Conservation (phyloP, 768 basidiomycete species). For the Psilocybe cubensis region DNA sequence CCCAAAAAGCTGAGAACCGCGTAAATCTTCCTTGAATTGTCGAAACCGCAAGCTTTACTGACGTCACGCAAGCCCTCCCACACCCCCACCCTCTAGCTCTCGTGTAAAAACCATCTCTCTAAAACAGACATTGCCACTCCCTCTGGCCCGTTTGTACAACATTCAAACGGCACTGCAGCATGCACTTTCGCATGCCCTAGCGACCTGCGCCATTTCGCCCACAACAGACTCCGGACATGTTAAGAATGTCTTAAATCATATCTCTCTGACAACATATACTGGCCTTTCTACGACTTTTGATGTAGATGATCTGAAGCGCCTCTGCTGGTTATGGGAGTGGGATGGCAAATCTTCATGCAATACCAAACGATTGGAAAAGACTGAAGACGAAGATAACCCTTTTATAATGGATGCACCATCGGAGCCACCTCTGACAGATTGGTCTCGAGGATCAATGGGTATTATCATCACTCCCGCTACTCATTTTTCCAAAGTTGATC, state of each 20-base stretch:
- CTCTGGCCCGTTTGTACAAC: constrained; percentile 62
- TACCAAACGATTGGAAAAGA: not conserved
- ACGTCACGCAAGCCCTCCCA: constrained; percentile 48
- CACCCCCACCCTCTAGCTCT: constrained; percentile 55
- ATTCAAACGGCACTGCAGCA: constrained; percentile 77
- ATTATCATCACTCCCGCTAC: constrained; percentile 73
- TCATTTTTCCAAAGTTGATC: constrained; percentile 67
- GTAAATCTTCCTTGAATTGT: constrained; percentile 37
- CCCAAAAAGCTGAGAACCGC: constrained; percentile 70
- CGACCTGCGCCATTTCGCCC: constrained; percentile 80
- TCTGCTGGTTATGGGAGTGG: constrained; percentile 95
- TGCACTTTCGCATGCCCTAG: constrained; percentile 84
- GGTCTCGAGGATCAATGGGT: constrained; percentile 83
- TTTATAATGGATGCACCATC: constrained; percentile 48
- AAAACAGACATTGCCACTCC: constrained; percentile 47
- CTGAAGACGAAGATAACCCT: constrained; percentile 70
- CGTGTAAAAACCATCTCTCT: constrained; percentile 30
- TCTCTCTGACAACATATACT: constrained; percentile 69
- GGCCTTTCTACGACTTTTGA: constrained; percentile 68
- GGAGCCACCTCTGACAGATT: constrained; percentile 52
- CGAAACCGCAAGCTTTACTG: not conserved
- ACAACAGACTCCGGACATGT: constrained; percentile 75
- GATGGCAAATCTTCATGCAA: constrained; percentile 47
- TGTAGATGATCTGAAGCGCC: constrained; percentile 68
- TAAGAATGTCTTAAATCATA: constrained; percentile 77